Base-by-base conservation (phyloP, 2,329 filamentous ascomycete species). In the Ophiostoma piceae region DNA sequence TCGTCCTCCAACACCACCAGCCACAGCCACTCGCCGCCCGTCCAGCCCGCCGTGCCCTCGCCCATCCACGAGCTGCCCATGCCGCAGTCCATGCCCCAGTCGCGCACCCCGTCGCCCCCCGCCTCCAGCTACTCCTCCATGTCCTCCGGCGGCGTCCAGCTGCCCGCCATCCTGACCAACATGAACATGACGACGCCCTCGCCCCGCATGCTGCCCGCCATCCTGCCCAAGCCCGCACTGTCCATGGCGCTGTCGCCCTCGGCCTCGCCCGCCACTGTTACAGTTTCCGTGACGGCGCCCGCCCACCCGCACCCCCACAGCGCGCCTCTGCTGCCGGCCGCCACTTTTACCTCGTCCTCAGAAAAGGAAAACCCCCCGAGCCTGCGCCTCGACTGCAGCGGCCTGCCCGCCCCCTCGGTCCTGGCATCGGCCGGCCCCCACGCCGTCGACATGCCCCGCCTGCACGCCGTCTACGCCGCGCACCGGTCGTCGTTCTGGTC, bases 401-500 rank as follows among this genome's bases (percentile, higher is more conserved):
- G 77, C 37, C 78, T 81, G 29, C 82, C 82, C 12, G 77, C 77
- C 3, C 79, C 39, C 0, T 41, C 39, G 5, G 39, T 14, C 1
- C 9, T 14, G 39, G 6, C 29, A 11, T 70, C 73, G 64, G 78
- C 78, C 72, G 76, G 76, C 16, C 75, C 79, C 65, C 73, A 81
- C 72, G 81, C 83, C 72, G 83, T 90, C 73, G 88, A 92, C 77
- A 83, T 88, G 75, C 81, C 84, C 37, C 88, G 90, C 66, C 87
- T 94, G 32, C 85, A 87, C 66, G 83, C 85, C 71, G 86, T 93
- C 74, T 94, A 94, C 78, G 85, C 88, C 68, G 81, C 85, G 8
- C 90, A 92, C 79, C 87, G 90, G 62, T 82, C 84, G 67, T 85
- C 86, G 9, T 94, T 94, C 80, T 94, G 91, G 91, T 82, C 85